Conservation (phyloP, 306 rosid species). For the Vachellia collinsii region DNA sequence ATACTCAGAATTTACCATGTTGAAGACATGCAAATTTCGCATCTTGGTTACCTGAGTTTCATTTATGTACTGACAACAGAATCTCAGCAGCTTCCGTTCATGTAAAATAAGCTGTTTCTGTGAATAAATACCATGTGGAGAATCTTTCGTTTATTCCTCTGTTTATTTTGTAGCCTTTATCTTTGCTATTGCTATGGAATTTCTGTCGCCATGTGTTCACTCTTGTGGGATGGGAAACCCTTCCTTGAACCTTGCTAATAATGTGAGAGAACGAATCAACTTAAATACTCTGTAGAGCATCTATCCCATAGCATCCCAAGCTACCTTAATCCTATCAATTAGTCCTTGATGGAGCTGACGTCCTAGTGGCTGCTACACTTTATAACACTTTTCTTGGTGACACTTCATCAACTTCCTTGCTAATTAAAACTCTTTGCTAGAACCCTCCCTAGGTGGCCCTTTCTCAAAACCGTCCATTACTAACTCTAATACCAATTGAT, state of each 20-base stretch:
- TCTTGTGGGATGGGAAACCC: not conserved
- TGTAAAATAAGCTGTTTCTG: not conserved
- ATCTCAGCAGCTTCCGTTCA: constrained; percentile 10
- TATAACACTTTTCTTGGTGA: not conserved
- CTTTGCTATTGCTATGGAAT: constrained; percentile 1
- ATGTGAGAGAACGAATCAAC: not conserved
- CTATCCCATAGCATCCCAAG: not conserved
- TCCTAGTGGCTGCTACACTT: not conserved
- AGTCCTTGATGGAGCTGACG: not conserved
- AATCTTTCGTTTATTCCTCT: not conserved
- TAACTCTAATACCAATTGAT: not conserved
- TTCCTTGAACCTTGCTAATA: not conserved
- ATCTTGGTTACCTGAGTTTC: constrained; percentile 28
- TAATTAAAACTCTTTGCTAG: not conserved
- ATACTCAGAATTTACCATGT: not conserved
- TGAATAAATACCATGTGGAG: not conserved
- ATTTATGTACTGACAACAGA: constrained; percentile 3
- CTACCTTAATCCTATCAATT: not conserved
- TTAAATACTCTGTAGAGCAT: not conserved
- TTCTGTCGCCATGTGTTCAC: not conserved
- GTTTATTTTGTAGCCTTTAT: not conserved
- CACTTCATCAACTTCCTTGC: not conserved
- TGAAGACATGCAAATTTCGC: not conserved
- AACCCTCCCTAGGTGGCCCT: not conserved
- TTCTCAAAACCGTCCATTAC: not conserved